Base-by-base conservation (phyloP, 2,329 filamentous ascomycete genomes). In the Phialocephala sp. region DNA sequence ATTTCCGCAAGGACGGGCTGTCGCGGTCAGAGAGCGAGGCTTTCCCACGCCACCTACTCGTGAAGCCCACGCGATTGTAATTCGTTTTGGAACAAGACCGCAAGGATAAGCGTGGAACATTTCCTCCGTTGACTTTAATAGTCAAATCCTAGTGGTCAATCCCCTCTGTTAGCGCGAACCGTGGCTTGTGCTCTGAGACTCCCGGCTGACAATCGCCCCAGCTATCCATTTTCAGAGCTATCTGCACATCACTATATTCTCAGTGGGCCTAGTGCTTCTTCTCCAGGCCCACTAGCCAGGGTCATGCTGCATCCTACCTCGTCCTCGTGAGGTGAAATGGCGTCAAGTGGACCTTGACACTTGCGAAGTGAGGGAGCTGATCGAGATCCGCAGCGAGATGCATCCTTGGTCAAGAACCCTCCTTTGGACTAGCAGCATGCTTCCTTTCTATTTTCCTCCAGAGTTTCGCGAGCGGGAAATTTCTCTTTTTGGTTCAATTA, bases 361-460 rank as follows among this genome's bases (percentile, higher is more conserved):
- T 36, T n/a, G 56, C 20, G 59, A 68, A 43, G 54, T 58, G 56
- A 61, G 60, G 63, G n/a, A n/a, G 63, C 65, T 67, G 59, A 61
- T 59, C 24, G 36, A 62, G 41, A 37, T 43, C 66, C 50, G 50
- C 56, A 63, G 27, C 36, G 52, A 61, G 18, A 39, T 65, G 63
- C 60, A 43, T 61, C 52, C n/a, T 60, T 20, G 64, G 50, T n/a
- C 24, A 43, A 56, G 39, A n/a, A 56, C 12, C 43, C 27, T 63
- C 18, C 43, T 35, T 47, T 36, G 11, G 11, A 47, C 37, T 9
- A 18, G 39, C 39, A 41, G 43, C 50, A 12, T 47, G 24, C 37
- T 56, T 61, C 32, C 37, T 39, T 62, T 39, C 37, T 18, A 39
- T 57, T 52, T 39, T 27, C 50, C 18, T 60, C 35, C 35, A 37